Conservation (phyloP, 805 yeast genomes). For the Saccharomycopsis sp. region DNA sequence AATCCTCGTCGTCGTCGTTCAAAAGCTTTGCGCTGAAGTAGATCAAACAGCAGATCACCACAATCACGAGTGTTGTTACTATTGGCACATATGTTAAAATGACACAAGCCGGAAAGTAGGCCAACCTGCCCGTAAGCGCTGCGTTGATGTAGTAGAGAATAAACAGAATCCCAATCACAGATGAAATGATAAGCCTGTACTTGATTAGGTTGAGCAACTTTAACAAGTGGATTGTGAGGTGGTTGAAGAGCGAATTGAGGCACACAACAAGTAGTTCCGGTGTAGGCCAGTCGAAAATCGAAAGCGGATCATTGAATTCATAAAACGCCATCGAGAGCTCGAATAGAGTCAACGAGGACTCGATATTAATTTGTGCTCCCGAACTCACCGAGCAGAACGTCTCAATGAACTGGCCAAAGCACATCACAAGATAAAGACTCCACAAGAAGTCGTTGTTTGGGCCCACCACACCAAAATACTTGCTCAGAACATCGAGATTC, state of each 20-base stretch:
- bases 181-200: conserved; percentile 57
- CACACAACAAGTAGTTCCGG: conserved; percentile 46
- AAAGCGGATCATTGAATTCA: conserved; percentile 34
- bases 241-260: conserved; percentile 51
- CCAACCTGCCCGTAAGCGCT: conserved; percentile 35
- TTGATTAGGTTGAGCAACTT: conserved; percentile 47
- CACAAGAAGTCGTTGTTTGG: conserved; percentile 51
- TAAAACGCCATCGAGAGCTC: conserved; percentile 74
- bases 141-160: conserved; percentile 40
- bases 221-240: conserved; percentile 55
- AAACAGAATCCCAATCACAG: conserved; percentile 49
- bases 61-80: conserved; percentile 43
- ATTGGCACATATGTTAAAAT: conserved; percentile 63
- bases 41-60: conserved; percentile 44
- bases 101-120: conserved; percentile 48
- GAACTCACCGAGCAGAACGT: conserved; percentile 53
- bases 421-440: conserved; percentile 50
- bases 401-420: conserved; percentile 59
- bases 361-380: conserved; percentile 52
- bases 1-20: conserved; percentile 27
- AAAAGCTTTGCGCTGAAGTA: conserved; percentile 51
- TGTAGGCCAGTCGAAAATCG: conserved; percentile 34
- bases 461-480: conserved; percentile 26
- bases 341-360: conserved; percentile 64
- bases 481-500: neutral